These are phyloP conservation scores for Alternaria brassicicola DNA, from an alignment of 2,329 filamentous ascomycete genomes.

Conservation along the genomic window DNA sequence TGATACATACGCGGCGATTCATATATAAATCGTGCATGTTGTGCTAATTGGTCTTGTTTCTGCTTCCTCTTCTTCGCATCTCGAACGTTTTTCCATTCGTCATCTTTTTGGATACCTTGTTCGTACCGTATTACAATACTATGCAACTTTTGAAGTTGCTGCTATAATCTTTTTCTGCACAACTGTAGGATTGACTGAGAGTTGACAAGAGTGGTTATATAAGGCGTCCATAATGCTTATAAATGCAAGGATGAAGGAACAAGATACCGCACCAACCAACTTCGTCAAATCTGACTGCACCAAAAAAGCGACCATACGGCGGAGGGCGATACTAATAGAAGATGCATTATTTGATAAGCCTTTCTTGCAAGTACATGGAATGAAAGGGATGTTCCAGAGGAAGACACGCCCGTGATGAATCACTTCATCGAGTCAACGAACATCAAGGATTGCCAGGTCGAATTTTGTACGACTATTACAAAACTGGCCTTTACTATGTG, in stretches of 20 bases:
- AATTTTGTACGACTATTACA: background rate
- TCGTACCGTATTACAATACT: conserved; percentile 21
- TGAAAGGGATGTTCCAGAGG: background rate
- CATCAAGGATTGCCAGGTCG: conserved; percentile 4
- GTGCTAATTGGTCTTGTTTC: conserved; percentile 50
- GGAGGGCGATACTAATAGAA: conserved; percentile 16
- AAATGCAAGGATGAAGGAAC: background rate
- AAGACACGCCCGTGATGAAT: background rate
- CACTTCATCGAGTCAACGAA: background rate
- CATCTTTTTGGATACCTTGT: conserved; percentile 30
- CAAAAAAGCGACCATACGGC: background rate
- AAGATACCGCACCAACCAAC: background rate
- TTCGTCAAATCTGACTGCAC: background rate
- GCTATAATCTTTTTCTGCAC: background rate
- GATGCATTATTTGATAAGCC: conserved; percentile 16
- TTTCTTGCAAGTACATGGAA: conserved; percentile 11
- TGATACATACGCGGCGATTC: background rate
- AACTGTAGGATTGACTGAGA: background rate
- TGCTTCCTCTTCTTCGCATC: conserved; percentile 49
- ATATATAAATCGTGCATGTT: conserved; percentile 46
- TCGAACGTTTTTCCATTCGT: conserved; percentile 44
- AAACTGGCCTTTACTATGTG: too few relatives aligned
- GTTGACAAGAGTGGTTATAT: background rate
- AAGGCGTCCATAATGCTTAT: background rate
- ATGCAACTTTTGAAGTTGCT: background rate